A percentile compares a stretch with the other conserved stretches of the same genome.
Conservation (phyloP, 371 early-diverging fungal species). For the Rhizomucor miehei region DNA sequence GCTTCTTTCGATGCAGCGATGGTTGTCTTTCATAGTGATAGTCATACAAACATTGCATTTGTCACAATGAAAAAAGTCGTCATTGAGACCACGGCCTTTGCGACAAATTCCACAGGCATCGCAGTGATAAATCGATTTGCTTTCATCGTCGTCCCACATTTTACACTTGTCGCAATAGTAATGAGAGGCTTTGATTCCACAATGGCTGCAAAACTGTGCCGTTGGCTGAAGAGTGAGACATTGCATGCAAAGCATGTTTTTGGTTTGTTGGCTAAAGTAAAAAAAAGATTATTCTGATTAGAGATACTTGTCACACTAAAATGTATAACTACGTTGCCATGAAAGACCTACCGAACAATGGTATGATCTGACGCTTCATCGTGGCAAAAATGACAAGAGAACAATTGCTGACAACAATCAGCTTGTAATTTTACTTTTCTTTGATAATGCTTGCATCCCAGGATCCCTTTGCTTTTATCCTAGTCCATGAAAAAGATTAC, state of each 20-base stretch:
- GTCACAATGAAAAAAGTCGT: conserved; percentile 92
- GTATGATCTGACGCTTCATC: conserved; percentile 85
- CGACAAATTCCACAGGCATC: conserved; percentile 92
- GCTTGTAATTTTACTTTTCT: conserved; percentile 84
- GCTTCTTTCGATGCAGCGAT: conserved; percentile 91
- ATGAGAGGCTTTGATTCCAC: conserved; percentile 59
- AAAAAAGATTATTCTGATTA: too few species aligned
- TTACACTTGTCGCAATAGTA: conserved; percentile 95
- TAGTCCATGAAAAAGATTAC: too few species aligned
- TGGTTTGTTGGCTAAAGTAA: conserved; percentile 73
- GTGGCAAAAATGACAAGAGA: conserved; percentile 95
- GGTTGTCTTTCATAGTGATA: conserved; percentile 66
- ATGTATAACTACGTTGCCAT: not conserved
- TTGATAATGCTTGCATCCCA: conserved; percentile 95
- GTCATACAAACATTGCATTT: conserved; percentile 93
- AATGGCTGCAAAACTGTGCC: conserved; percentile 69
- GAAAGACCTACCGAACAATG: conserved; percentile 68
- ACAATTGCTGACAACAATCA: conserved; percentile 89
- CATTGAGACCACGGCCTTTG: conserved; percentile 73
- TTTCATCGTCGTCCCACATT: conserved; percentile 85
- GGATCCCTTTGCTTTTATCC: conserved; percentile 47
- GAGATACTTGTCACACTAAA: not conserved
- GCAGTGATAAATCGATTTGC: conserved; percentile 87
- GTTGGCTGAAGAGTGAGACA: conserved; percentile 85
- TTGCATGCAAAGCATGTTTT: conserved; percentile 90